Percentiles rank a stretch among this genome's conserved stretches.
Conservation (phyloP, 1,284 basidiomycete genomes). For the Hemileia vastatrix region DNA sequence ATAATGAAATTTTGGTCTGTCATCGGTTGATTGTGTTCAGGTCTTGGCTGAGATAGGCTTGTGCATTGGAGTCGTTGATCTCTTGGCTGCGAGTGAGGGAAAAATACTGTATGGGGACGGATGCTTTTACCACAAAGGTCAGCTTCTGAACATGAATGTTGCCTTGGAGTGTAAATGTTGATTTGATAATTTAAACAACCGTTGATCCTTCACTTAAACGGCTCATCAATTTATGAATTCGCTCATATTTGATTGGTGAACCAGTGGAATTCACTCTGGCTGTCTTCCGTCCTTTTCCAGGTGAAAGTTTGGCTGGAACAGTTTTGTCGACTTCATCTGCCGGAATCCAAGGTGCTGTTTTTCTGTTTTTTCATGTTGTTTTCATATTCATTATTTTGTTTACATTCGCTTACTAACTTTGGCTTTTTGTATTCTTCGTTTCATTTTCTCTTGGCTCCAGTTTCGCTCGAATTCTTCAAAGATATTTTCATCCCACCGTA, state of each 20-base stretch:
- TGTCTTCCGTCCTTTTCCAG: constrained; percentile 18
- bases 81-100: constrained; percentile 16
- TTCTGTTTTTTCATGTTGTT: not conserved
- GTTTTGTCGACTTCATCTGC: constrained; percentile 17
- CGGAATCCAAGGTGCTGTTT: constrained; percentile 9
- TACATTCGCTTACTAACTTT: not conserved
- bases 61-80: constrained; percentile 13
- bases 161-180: not conserved
- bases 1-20: not conserved
- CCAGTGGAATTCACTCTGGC: constrained; percentile 23
- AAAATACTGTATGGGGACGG: constrained; percentile 23
- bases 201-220: too few relatives aligned
- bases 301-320: constrained; percentile 18
- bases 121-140: constrained; percentile 20
- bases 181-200: too few relatives aligned
- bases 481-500: constrained; percentile 19
- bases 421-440: not conserved
- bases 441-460: not conserved
- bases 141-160: not conserved
- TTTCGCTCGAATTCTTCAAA: constrained; percentile 19
- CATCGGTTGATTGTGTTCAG: not conserved
- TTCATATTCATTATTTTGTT: too few relatives aligned
- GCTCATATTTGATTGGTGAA: not conserved
- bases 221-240: too few relatives aligned
- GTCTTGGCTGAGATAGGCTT: constrained; percentile 18